phyloP scores from a whole-genome alignment of 192 early-diverging fungal genomes.

The Globomyces pollinis-pini region DNA sequence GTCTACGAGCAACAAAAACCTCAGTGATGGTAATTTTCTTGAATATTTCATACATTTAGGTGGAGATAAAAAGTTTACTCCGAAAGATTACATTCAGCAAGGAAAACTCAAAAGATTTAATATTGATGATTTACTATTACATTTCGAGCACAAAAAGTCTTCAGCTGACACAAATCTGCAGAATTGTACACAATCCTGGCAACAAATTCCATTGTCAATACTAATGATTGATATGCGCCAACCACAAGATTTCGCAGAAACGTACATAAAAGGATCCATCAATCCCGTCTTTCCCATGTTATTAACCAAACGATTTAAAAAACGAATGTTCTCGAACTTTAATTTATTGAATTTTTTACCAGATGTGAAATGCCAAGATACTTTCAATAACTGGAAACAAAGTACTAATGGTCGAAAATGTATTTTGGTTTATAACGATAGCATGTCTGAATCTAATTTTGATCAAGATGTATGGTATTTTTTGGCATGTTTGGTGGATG shows the following conservation, averaged over 20 bases:
- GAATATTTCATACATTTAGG: too few relatives aligned
- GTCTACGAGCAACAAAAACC: too few relatives aligned
- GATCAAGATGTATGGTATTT: constrained; percentile 2
- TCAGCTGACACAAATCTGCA: too few relatives aligned
- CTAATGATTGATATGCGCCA: constrained; percentile 6
- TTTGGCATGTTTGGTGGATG: neutral
- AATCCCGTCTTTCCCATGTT: constrained; percentile 5
- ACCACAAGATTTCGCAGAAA: neutral
- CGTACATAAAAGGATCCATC: neutral
- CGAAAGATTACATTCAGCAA: too few relatives aligned
- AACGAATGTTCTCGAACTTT: constrained; percentile 1
- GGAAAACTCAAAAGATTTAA: too few relatives aligned
- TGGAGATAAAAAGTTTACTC: too few relatives aligned
- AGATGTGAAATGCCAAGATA: neutral
- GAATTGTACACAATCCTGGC: too few relatives aligned
- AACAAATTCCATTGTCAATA: constrained; percentile 3
- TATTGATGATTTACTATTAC: too few relatives aligned
- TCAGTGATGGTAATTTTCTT: too few relatives aligned
- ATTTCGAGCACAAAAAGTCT: too few relatives aligned
- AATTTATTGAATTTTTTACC: neutral
- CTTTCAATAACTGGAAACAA: constrained; percentile 4
- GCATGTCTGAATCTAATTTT: constrained; percentile 1
- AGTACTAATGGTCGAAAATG: neutral
- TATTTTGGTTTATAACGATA: neutral
- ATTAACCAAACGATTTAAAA: constrained; percentile 6